phyloP scores from a whole-genome alignment of 1,284 basidiomycete species.

The Ganoderma resinaceum region DNA sequence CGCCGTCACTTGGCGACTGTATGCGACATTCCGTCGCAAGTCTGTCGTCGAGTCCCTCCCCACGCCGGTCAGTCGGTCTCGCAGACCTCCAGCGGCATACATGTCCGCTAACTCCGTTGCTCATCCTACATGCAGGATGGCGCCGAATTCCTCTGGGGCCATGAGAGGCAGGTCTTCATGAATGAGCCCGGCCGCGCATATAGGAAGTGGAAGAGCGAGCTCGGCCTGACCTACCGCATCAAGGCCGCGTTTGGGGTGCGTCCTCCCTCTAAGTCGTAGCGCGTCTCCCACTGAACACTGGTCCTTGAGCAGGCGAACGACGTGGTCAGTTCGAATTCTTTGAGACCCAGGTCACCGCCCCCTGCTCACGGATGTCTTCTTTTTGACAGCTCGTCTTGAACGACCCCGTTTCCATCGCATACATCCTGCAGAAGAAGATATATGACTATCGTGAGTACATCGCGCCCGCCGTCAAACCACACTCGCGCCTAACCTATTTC shows the following conservation, averaged over 20 bases:
- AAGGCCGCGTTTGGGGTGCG: slow-evolving; percentile 25
- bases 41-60: neutral
- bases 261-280: neutral
- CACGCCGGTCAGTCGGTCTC: neutral
- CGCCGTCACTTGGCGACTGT: neutral
- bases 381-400: slow-evolving; percentile 36
- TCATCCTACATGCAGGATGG: neutral
- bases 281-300: neutral
- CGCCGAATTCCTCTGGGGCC: slow-evolving; percentile 9
- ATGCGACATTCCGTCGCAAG: neutral
- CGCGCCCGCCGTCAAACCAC: neutral
- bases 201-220: slow-evolving; percentile 18
- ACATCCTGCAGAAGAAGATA: slow-evolving; percentile 37
- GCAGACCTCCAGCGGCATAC: neutral
- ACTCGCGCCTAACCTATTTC: neutral
- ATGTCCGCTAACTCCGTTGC: neutral
- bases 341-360: neutral
- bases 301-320: slow-evolving; percentile 2
- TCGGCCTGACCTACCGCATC: slow-evolving; percentile 28
- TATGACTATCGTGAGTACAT: slow-evolving; percentile 35
- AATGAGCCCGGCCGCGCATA: slow-evolving; percentile 20
- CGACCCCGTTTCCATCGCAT: slow-evolving; percentile 36
- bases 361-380: neutral
- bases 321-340: neutral
- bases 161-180: slow-evolving; percentile 18